These are phyloP conservation scores for Nothopassalora personata DNA, from an alignment of 2,329 filamentous ascomycete genomes.

Conservation along the genomic window DNA sequence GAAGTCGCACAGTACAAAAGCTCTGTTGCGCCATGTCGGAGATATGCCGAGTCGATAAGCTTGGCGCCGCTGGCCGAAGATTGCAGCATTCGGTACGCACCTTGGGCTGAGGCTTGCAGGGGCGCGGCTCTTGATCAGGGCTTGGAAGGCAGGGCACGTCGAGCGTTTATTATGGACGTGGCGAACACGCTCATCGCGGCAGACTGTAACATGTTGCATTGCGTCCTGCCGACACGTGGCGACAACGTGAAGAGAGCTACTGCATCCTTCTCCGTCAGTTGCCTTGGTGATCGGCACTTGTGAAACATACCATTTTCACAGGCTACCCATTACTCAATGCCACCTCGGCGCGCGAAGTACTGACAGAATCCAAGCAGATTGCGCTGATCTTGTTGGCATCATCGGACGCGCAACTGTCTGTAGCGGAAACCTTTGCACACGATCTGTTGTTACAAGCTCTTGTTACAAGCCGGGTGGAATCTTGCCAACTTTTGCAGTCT, in stretches of 20 bases:
- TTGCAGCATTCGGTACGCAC: background rate
- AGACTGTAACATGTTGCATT: background rate
- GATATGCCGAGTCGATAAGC: background rate
- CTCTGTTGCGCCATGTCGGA: background rate
- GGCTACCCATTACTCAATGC: background rate
- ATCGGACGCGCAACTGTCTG: background rate
- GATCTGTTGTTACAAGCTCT: background rate
- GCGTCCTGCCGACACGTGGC: background rate
- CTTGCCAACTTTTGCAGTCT: background rate
- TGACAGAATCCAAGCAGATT: background rate
- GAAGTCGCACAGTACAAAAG: background rate
- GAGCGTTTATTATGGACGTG: background rate
- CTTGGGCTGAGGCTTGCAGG: background rate
- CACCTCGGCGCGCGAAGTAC: background rate
- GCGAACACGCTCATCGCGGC: background rate
- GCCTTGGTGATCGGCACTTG: background rate
- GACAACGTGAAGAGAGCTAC: background rate
- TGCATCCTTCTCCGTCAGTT: background rate
- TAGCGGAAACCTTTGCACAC: background rate
- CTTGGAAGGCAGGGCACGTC: background rate
- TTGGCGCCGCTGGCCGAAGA: background rate
- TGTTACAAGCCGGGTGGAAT: conserved; percentile 3
- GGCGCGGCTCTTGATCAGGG: background rate
- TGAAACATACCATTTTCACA: background rate
- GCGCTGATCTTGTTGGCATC: background rate